Evolutionary conservation across 352 stramenopile species (phyloP).

Genomic region (Pythium aristosporum): DNA sequence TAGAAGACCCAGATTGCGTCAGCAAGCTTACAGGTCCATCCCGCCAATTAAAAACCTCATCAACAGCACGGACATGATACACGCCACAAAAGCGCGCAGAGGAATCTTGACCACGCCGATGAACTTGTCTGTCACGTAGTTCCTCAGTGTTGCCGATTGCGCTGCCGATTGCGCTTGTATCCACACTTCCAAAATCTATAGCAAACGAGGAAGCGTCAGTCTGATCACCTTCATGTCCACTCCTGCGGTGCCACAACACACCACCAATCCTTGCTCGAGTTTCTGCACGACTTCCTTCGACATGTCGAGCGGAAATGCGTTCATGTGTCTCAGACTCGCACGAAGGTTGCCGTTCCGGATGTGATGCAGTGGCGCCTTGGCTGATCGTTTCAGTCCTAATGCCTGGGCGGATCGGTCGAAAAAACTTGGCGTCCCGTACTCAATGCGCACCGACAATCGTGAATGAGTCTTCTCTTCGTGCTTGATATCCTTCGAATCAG

Average conservation of each 20-base stretch:
- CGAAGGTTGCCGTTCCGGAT: background rate
- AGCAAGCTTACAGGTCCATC: background rate
- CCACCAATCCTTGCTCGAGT: constrained; percentile 11
- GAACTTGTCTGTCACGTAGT: constrained; percentile 11
- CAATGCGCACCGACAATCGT: constrained; percentile 12
- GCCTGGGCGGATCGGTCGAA: constrained; percentile 9
- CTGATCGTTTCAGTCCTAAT: constrained; percentile 19
- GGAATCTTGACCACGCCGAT: constrained; percentile 26
- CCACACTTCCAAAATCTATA: constrained; percentile 29
- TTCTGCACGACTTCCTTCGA: constrained; percentile 11
- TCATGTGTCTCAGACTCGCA: constrained; percentile 21
- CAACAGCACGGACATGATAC: constrained; percentile 2
- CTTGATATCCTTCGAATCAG: background rate
- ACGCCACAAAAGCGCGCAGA: constrained; percentile 11
- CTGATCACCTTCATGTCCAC: background rate
- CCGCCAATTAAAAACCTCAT: background rate
- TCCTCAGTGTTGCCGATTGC: constrained; percentile 11
- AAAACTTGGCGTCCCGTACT: constrained; percentile 24
- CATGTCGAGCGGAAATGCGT: constrained; percentile 27
- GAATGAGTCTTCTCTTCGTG: background rate
- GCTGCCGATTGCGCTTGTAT: constrained; percentile 21
- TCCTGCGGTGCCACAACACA: background rate
- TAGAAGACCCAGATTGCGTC: background rate
- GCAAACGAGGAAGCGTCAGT: background rate
- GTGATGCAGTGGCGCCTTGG: constrained; percentile 11